Conservation (phyloP, 345 rosid species). For the Eucalyptus globulus region DNA sequence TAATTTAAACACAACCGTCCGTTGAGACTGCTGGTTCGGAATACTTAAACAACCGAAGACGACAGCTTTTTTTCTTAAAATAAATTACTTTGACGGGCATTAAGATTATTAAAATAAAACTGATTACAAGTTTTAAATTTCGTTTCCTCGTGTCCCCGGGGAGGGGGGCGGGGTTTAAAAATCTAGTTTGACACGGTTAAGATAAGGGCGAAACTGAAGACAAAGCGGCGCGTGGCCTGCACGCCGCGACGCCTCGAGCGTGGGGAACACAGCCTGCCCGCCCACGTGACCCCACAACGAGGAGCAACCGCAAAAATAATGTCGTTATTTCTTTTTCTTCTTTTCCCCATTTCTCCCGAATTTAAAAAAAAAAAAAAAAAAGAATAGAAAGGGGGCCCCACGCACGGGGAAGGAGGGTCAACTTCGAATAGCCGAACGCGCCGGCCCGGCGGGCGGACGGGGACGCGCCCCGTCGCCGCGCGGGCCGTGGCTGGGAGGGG, state of each 20-base stretch:
- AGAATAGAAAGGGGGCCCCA: not conserved
- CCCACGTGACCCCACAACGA: not conserved
- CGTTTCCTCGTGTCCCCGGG: not conserved
- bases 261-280: not conserved
- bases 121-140: not conserved
- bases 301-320: not conserved
- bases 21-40: fast-evolving
- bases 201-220: not conserved
- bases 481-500: not conserved
- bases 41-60: not conserved
- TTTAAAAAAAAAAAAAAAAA: not conserved
- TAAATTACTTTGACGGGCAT: not conserved
- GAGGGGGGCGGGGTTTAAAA: not conserved
- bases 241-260: not conserved
- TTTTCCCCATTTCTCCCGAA: not conserved
- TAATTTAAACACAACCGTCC: not conserved
- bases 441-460: not conserved
- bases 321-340: not conserved
- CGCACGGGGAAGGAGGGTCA: not conserved
- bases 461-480: not conserved
- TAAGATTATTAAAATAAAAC: not conserved
- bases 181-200: not conserved
- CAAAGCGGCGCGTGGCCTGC: not conserved
- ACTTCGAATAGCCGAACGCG: not conserved
- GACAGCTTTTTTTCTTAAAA: not conserved